A percentile compares a stretch with the other conserved stretches of the same genome.
These are phyloP conservation scores for Phytophthora podocarpi DNA, from an alignment of 352 stramenopile genomes.

Conservation along the genomic window DNA sequence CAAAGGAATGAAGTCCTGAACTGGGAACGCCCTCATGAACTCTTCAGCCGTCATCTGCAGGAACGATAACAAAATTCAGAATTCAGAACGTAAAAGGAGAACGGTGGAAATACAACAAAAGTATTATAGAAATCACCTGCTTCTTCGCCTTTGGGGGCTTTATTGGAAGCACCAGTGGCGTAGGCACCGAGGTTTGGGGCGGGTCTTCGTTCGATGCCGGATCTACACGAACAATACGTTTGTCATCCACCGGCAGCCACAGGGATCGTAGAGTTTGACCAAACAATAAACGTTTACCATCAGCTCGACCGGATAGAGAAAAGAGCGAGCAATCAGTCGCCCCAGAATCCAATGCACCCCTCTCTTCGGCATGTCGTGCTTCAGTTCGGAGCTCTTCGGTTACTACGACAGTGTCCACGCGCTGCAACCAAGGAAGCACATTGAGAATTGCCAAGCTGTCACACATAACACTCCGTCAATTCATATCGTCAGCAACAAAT, in stretches of 20 bases:
- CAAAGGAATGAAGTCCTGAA: constrained; percentile 75
- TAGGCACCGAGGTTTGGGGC: neutral
- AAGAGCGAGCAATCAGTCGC: constrained; percentile 41
- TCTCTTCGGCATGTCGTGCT: constrained; percentile 46
- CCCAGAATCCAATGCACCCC: constrained; percentile 35
- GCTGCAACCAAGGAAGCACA: constrained; percentile 52
- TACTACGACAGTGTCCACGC: constrained; percentile 49
- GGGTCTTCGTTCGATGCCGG: neutral
- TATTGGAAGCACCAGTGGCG: neutral
- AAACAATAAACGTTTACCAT: too few relatives aligned
- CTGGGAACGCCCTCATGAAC: constrained; percentile 68
- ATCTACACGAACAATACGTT: too few relatives aligned
- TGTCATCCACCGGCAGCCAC: too few relatives aligned
- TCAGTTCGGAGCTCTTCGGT: constrained; percentile 51
- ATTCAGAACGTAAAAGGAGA: too few relatives aligned
- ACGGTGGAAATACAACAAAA: neutral
- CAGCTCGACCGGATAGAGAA: constrained; percentile 18
- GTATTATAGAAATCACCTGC: constrained; percentile 16
- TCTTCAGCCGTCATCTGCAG: constrained; percentile 54
- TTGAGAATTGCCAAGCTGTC: constrained; percentile 42
- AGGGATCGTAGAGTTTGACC: too few relatives aligned
- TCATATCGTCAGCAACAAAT: too few relatives aligned
- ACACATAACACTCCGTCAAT: neutral
- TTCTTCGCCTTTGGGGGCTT: constrained; percentile 19
- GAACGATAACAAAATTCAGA: neutral